Percentiles rank a stretch among this genome's conserved stretches.
These are phyloP conservation scores for Nemania sp. DNA, from an alignment of 2,329 filamentous ascomycete genomes.

Conservation along the genomic window DNA sequence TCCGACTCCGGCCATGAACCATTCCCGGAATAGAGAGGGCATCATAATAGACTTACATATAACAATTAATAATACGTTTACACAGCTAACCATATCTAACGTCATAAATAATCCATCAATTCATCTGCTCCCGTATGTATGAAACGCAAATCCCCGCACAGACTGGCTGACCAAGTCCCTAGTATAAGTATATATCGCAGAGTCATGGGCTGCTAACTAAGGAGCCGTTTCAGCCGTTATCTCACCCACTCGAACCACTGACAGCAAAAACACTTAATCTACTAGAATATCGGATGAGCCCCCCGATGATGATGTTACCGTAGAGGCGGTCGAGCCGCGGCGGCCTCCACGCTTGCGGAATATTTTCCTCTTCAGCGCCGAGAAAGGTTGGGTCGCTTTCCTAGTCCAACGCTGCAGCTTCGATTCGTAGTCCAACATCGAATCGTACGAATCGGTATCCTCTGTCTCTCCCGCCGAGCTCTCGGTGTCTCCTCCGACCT, in stretches of 20 bases:
- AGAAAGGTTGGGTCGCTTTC: slow-evolving; percentile 15
- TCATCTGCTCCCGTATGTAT: too few relatives aligned
- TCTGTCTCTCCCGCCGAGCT: neutral
- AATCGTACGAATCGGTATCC: neutral
- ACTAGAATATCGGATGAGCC: too few relatives aligned
- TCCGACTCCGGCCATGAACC: slow-evolving; percentile 17
- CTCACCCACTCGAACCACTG: too few relatives aligned
- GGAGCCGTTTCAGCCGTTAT: too few relatives aligned
- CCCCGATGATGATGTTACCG: neutral
- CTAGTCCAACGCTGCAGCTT: slow-evolving; percentile 2
- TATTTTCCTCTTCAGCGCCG: slow-evolving; percentile 9
- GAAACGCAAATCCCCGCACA: too few relatives aligned
- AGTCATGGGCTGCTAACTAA: neutral
- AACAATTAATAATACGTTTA: neutral
- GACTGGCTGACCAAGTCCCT: neutral
- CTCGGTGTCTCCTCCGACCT: neutral
- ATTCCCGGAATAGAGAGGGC: neutral
- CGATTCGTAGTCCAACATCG: neutral
- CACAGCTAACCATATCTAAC: neutral
- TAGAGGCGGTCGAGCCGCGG: neutral
- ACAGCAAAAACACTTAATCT: too few relatives aligned
- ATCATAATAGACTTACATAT: neutral
- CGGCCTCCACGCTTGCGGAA: slow-evolving; percentile 11
- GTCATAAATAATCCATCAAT: too few relatives aligned
- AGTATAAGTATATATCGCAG: too few relatives aligned